Percentiles rank a stretch among this genome's conserved stretches.
Conservation (phyloP, 176 grass and related monocot species). For the Guadua angustifolia region DNA sequence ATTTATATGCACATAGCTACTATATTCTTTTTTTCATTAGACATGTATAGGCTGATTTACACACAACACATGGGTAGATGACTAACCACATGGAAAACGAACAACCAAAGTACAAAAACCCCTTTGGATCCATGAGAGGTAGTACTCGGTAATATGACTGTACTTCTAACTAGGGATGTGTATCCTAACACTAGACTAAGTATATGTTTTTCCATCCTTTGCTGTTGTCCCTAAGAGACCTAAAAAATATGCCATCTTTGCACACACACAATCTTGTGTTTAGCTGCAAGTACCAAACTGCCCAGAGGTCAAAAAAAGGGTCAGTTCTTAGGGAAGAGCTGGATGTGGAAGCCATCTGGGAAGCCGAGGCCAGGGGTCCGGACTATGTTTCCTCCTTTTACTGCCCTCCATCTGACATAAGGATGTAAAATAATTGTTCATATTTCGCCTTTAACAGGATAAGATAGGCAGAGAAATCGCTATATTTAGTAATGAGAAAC, state of each 20-base stretch:
- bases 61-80: slow-evolving; percentile 56
- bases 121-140: slow-evolving; percentile 26
- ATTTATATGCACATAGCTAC: not conserved
- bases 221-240: slow-evolving; percentile 20
- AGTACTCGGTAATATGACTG: slow-evolving; percentile 36
- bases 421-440: slow-evolving; percentile 25
- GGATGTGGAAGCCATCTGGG: slow-evolving; percentile 76
- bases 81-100: slow-evolving; percentile 70
- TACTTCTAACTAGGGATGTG: slow-evolving; percentile 43
- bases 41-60: slow-evolving; percentile 44
- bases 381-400: slow-evolving; percentile 82
- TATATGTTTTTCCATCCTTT: slow-evolving; percentile 40
- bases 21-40: slow-evolving; percentile 22
- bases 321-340: slow-evolving; percentile 60
- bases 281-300: not conserved
- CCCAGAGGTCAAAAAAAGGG: slow-evolving; percentile 9
- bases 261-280: slow-evolving; percentile 33
- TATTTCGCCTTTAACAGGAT: slow-evolving; percentile 7
- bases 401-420: slow-evolving; percentile 56
- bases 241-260: slow-evolving; percentile 40
- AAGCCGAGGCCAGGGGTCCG: slow-evolving; percentile 75
- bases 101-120: slow-evolving; percentile 54
- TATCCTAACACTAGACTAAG: slow-evolving; percentile 54
- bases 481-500: slow-evolving; percentile 15
- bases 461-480: not conserved